Base-by-base conservation (phyloP, 352 stramenopile species). In the Globisporangium abappressorium region DNA sequence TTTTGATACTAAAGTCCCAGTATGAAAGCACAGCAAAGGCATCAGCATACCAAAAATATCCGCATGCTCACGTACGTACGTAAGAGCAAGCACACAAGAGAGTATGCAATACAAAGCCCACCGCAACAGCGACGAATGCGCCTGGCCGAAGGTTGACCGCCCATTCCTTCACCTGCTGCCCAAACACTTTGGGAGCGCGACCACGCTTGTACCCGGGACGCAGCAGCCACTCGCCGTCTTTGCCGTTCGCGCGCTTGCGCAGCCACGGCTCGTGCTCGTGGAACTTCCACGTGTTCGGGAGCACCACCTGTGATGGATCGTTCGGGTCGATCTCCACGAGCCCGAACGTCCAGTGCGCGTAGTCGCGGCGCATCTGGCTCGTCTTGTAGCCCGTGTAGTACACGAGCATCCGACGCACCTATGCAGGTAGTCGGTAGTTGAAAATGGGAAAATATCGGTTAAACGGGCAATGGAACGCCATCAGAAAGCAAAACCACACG, bases 351-450 rank as follows among this genome's bases (percentile, higher is more conserved):
- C 87, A 94, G 62, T 89, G 74, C 18, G 81, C 71, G 22, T 78
- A 88, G 47, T 85, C 65, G 36, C 70, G 65, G 18, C 87, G 84
- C 84, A 93, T 93, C 22, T 68, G 58, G 3, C 83, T 82, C 0
- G 87, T 94, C 72, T 88, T 89, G 78, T 94, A 94, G 33, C 76
- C 87, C 36, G 84, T 93, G 68, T 94, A 94, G 62, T 92, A 89
- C 30, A 94, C 87, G 33, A 94, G 89, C 12, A 94, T 24, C 59
- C 91, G 91, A 70, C 91, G 69, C 14, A 87, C 76, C 79, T 87
- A 53, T 22, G 56, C 6, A 49, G 47, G 53, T 55, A 51, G 8
- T 30, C 24, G 34, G 38, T 34, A 58, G 14, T 36, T 38, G 9
- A 38, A 59, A 2, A 12, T 41, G 3, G 22, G 18, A 26, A 43